Conservation (phyloP, 2,329 filamentous ascomycete species). For the Fusarium miscanthi region DNA sequence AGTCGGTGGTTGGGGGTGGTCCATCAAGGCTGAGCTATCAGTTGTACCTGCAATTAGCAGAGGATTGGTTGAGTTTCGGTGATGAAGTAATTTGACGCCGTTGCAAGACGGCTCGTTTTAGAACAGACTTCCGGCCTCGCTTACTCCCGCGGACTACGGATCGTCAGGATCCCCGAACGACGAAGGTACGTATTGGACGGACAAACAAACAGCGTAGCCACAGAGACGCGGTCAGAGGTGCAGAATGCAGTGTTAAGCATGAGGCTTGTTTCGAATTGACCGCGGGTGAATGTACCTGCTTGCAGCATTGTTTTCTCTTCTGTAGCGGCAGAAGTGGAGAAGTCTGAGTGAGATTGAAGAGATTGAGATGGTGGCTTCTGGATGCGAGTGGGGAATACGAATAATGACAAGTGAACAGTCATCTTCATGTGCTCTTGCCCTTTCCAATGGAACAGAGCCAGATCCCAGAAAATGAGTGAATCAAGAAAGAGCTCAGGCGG, state of each 20-base stretch:
- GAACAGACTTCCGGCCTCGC: constrained; percentile 7
- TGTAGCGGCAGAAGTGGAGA: constrained; percentile 26
- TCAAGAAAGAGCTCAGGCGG: constrained; percentile 4
- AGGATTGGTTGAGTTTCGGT: neutral
- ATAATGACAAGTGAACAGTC: constrained; percentile 26
- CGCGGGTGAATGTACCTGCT: constrained; percentile 13
- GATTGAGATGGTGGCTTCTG: constrained; percentile 18
- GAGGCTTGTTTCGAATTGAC: constrained; percentile 24
- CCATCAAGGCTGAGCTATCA: constrained; percentile 18
- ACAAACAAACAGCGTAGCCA: constrained; percentile 1
- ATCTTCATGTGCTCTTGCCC: constrained; percentile 10
- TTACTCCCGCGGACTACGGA: constrained; percentile 28
- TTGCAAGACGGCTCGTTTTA: constrained; percentile 13
- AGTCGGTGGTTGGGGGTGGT: constrained; percentile 6
- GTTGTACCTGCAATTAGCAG: neutral
- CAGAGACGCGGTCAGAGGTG: constrained; percentile 5
- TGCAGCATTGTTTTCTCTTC: constrained; percentile 4
- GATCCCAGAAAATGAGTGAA: neutral
- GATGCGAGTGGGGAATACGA: constrained; percentile 20
- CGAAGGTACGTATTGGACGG: neutral
- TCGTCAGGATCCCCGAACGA: neutral
- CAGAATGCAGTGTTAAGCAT: constrained; percentile 19
- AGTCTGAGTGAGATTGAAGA: constrained; percentile 13
- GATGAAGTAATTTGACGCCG: constrained; percentile 11
- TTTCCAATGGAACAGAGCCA: neutral